phyloP scores from a whole-genome alignment of 345 rosid species.

The Boechera retrofracta region DNA sequence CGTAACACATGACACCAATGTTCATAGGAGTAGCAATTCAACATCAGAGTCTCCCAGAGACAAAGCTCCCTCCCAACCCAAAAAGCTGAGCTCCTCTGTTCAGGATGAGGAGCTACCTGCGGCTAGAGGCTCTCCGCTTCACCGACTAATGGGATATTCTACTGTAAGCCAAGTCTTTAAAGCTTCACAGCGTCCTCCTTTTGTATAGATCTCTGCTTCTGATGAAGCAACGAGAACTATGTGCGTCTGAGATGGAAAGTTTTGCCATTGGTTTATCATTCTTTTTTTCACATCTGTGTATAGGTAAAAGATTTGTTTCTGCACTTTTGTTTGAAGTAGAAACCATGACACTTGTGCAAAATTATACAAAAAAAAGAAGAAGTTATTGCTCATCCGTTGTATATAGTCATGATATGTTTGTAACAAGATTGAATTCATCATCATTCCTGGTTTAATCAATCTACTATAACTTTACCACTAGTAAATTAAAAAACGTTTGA shows the following conservation, averaged over 20 bases:
- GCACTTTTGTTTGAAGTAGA: conserved; percentile 34
- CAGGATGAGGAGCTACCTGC: conserved; percentile 47
- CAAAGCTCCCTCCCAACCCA: conserved; percentile 35
- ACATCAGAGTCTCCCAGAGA: conserved; percentile 46
- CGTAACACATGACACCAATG: conserved; percentile 35
- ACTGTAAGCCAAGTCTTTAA: conserved; percentile 64
- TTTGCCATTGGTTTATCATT: conserved; percentile 41
- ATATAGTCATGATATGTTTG: conserved; percentile 29
- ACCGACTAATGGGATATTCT: conserved; percentile 85
- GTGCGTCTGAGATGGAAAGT: conserved; percentile 15
- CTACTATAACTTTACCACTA: conserved; percentile 22
- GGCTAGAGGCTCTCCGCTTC: conserved; percentile 68
- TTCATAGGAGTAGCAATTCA: conserved; percentile 42
- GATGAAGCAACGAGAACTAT: conserved; percentile 29
- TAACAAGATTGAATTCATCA: conserved; percentile 37
- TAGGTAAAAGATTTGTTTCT: conserved; percentile 38
- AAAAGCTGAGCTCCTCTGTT: conserved; percentile 50
- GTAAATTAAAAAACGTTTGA: not conserved
- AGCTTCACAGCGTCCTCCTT: conserved; percentile 42
- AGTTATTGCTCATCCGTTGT: conserved; percentile 25
- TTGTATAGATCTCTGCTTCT: conserved; percentile 35
- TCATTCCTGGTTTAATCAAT: conserved; percentile 28
- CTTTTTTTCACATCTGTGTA: conserved; percentile 41
- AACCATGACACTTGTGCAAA: conserved; percentile 37
- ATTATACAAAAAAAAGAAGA: conserved; percentile 5